A percentile compares a stretch with the other conserved stretches of the same genome.
These are phyloP conservation scores for Dryas octopetala DNA, from an alignment of 306 rosid genomes.

Conservation along the genomic window DNA sequence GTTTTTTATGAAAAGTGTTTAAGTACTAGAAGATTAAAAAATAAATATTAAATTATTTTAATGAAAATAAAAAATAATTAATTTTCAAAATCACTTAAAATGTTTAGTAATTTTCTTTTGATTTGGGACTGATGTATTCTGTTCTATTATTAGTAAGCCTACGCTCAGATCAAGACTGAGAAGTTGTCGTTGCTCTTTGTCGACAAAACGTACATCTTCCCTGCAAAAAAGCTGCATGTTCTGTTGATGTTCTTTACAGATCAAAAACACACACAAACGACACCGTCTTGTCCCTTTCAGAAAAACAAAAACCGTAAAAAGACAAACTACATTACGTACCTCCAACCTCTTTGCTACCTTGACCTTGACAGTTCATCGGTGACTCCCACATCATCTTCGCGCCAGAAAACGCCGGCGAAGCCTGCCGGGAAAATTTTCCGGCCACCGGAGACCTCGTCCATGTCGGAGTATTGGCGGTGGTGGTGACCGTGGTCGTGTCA, in stretches of 20 bases:
- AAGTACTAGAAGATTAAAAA: too few relatives aligned
- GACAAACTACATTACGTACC: conserved; percentile 19
- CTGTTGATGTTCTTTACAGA: neutral
- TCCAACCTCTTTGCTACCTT: conserved; percentile 30
- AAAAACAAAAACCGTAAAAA: neutral
- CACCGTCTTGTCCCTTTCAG: conserved; percentile 21
- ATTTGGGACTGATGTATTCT: too few relatives aligned
- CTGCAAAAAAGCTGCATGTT: conserved; percentile 20
- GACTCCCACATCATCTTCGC: conserved; percentile 40
- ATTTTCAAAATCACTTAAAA: too few relatives aligned
- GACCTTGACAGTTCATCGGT: conserved; percentile 21
- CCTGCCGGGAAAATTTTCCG: conserved; percentile 31
- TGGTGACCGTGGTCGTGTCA: conserved; percentile 26
- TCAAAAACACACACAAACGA: conserved; percentile 6
- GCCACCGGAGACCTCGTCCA: conserved; percentile 42
- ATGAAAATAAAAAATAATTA: too few relatives aligned
- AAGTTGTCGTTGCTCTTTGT: too few relatives aligned
- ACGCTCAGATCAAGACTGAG: too few relatives aligned
- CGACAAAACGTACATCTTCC: conserved; percentile 32
- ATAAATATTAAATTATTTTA: too few relatives aligned
- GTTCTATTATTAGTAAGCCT: too few relatives aligned
- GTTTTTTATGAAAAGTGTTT: too few relatives aligned
- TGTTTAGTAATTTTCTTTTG: too few relatives aligned
- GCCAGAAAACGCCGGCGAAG: conserved; percentile 25
- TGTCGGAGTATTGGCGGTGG: conserved; percentile 30